Conservation (phyloP, 2,329 filamentous ascomycete genomes). For the Pestalotiopsis sp. region DNA sequence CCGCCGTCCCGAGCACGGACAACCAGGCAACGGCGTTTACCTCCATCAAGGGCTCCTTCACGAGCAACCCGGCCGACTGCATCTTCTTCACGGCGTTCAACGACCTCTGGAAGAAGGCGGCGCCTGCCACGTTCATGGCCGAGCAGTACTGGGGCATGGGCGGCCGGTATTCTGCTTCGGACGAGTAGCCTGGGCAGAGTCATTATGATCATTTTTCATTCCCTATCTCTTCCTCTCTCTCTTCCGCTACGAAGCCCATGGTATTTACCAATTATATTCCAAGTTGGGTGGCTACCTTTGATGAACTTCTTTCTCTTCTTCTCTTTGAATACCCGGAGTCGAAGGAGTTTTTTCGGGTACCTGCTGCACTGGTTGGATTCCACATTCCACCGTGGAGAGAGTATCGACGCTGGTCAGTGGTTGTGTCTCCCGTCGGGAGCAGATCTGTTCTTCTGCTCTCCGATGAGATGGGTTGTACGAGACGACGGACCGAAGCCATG, state of each 20-base stretch:
- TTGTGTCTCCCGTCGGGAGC: too few relatives aligned
- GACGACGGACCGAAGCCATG: too few relatives aligned
- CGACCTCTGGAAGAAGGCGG: slow-evolving; percentile 75
- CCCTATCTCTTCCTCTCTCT: not conserved
- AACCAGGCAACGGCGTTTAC: slow-evolving; percentile 70
- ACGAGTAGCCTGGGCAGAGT: slow-evolving; percentile 20
- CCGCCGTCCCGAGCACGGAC: slow-evolving; percentile 67
- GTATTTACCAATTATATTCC: not conserved
- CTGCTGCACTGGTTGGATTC: too few relatives aligned
- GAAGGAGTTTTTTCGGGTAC: not conserved
- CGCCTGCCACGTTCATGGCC: slow-evolving; percentile 63
- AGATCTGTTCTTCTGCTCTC: too few relatives aligned
- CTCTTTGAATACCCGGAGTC: not conserved
- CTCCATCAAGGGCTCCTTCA: slow-evolving; percentile 65
- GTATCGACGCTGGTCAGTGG: too few relatives aligned
- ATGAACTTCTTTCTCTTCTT: not conserved
- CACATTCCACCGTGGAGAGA: too few relatives aligned
- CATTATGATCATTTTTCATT: not conserved
- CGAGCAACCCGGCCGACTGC: slow-evolving; percentile 51
- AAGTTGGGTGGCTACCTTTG: not conserved
- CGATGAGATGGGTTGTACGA: too few relatives aligned
- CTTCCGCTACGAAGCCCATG: not conserved
- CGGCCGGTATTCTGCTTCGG: slow-evolving; percentile 32
- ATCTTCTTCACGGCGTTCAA: slow-evolving; percentile 82
- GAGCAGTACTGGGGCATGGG: slow-evolving; percentile 79